These are phyloP conservation scores for Boletus pseudo-olivaceus DNA, from an alignment of 768 basidiomycete genomes.

Conservation along the genomic window DNA sequence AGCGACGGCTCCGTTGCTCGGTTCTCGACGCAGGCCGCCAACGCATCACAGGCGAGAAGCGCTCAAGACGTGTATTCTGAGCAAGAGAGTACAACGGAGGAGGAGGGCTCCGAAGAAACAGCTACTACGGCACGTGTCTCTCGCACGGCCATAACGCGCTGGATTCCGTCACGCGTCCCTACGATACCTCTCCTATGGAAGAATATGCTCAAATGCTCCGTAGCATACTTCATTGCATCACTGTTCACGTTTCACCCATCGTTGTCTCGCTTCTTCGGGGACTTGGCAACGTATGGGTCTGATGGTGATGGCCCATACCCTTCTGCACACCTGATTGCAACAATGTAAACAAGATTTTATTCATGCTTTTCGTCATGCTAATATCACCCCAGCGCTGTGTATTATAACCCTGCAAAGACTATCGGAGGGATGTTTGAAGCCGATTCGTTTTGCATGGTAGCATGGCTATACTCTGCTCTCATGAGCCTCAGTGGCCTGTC, in stretches of 20 bases:
- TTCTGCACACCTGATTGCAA: slow-evolving; percentile 89
- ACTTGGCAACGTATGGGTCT: slow-evolving; percentile 50
- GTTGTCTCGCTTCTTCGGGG: slow-evolving; percentile 66
- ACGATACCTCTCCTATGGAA: slow-evolving; percentile 50
- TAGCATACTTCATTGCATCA: slow-evolving; percentile 87
- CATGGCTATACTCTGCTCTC: slow-evolving; percentile 65
- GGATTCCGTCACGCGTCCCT: slow-evolving; percentile 27
- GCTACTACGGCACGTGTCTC: slow-evolving; percentile 8
- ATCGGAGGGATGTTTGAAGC: slow-evolving; percentile 92
- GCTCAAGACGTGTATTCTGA: neutral
- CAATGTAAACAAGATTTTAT: slow-evolving; percentile 49
- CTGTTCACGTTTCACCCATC: slow-evolving; percentile 87
- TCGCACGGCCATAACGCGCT: slow-evolving; percentile 1
- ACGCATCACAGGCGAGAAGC: neutral
- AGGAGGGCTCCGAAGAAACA: slow-evolving; percentile 15
- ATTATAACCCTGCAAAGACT: slow-evolving; percentile 93
- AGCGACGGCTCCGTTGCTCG: neutral
- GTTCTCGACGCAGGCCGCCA: neutral
- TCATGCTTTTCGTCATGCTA: neutral
- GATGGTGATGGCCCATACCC: slow-evolving; percentile 56
- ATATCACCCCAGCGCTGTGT: slow-evolving; percentile 55
- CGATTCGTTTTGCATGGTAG: slow-evolving; percentile 71
- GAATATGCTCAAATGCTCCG: slow-evolving; percentile 85
- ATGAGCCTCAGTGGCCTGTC: slow-evolving; percentile 75
- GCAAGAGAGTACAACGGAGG: neutral